Conservation (phyloP, 2,329 filamentous ascomycete species). For the Trichoderma endophyticum region DNA sequence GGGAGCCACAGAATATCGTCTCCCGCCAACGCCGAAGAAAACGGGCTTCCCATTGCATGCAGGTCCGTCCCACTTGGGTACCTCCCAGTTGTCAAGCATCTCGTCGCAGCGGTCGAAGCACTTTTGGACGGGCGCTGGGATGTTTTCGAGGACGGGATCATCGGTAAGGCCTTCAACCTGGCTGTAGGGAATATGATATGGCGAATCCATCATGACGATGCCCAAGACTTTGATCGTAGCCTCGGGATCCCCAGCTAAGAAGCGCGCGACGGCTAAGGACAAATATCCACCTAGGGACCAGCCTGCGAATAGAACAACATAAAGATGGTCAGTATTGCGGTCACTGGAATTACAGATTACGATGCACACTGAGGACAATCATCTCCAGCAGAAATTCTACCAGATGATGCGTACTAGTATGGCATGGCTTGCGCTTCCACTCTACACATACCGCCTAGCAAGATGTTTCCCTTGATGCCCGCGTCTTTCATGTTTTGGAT, state of each 20-base stretch:
- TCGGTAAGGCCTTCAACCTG: conserved; percentile 20
- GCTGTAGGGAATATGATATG: conserved; percentile 26
- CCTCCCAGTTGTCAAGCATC: conserved; percentile 31
- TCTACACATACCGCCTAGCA: conserved; percentile 28
- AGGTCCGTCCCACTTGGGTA: conserved; percentile 27
- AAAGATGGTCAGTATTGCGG: neutral
- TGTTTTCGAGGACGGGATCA: conserved; percentile 21
- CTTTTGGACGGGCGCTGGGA: conserved; percentile 29
- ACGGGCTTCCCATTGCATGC: conserved; percentile 15
- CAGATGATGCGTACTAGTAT: neutral
- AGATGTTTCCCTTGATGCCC: conserved; percentile 27
- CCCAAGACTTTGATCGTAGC: conserved; percentile 26
- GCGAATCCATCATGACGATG: conserved; percentile 30
- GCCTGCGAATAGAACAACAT: conserved; percentile 19
- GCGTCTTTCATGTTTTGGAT: conserved; percentile 25
- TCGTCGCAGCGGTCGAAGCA: conserved; percentile 31
- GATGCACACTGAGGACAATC: neutral
- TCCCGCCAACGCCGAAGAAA: conserved; percentile 21
- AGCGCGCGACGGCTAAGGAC: conserved; percentile 27
- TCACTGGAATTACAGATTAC: neutral
- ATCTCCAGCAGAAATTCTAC: neutral
- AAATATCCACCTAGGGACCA: conserved; percentile 33
- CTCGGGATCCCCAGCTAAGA: conserved; percentile 26
- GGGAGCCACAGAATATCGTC: conserved; percentile 21
- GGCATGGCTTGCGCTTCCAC: neutral